Conservation (phyloP, 352 stramenopile species). For the Phytopythium litorale region DNA sequence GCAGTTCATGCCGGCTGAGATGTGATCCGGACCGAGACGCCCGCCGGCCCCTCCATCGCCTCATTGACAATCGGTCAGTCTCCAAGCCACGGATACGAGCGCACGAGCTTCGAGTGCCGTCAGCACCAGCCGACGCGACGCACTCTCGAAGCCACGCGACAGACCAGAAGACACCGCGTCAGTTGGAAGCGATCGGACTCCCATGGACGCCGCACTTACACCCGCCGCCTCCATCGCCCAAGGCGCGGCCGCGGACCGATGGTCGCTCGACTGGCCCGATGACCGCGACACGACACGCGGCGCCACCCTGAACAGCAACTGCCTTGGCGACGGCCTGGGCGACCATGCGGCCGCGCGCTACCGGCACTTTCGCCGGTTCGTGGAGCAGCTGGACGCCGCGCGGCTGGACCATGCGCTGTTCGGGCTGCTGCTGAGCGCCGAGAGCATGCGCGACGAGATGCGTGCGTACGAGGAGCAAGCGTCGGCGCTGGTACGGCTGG, state of each 20-base stretch:
- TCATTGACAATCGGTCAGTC: too few relatives aligned
- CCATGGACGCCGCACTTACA: background rate
- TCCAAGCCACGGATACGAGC: too few relatives aligned
- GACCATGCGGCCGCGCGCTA: background rate
- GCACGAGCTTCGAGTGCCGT: too few relatives aligned
- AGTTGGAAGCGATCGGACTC: too few relatives aligned
- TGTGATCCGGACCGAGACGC: too few relatives aligned
- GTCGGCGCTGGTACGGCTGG: background rate
- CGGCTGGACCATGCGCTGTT: background rate
- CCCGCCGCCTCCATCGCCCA: background rate
- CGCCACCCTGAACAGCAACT: too few relatives aligned
- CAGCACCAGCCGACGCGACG: too few relatives aligned
- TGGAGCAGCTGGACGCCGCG: background rate
- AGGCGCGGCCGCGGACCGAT: background rate
- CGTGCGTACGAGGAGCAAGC: background rate
- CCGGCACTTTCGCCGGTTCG: background rate
- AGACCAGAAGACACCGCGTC: too few relatives aligned
- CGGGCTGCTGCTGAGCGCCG: background rate
- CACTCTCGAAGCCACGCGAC: too few relatives aligned
- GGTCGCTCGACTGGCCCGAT: background rate
- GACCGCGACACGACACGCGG: background rate
- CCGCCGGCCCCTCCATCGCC: too few relatives aligned
- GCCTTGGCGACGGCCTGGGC: background rate
- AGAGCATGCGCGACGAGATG: slow-evolving; percentile 3
- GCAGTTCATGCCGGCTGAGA: too few relatives aligned